Evolutionary conservation across 2,329 filamentous ascomycete species (phyloP).

Genomic region (Ascomycota sp.): DNA sequence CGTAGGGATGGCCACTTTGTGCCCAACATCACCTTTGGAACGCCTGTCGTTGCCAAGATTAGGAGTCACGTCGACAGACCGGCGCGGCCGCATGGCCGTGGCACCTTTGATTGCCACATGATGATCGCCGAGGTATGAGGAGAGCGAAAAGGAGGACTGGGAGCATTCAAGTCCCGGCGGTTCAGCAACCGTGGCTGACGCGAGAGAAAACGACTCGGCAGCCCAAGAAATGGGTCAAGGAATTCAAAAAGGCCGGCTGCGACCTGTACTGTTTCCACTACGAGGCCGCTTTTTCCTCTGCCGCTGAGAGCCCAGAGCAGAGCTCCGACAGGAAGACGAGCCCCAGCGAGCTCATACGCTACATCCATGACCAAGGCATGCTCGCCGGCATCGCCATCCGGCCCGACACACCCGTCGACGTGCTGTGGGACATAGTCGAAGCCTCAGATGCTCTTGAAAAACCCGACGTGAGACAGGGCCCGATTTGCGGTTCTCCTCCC

Average conservation of each 20-base stretch:
- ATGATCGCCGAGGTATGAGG: slow-evolving; percentile 99
- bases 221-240: slow-evolving; percentile 96
- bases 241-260: slow-evolving; percentile 84
- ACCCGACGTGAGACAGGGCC: slow-evolving; percentile 58
- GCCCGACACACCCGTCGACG: slow-evolving; percentile 74
- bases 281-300: slow-evolving; percentile 79
- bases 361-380: slow-evolving; percentile 77
- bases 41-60: slow-evolving; percentile 88
- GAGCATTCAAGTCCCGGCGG: too few relatives aligned
- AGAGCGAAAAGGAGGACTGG: too few relatives aligned
- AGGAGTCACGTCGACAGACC: slow-evolving; percentile 67
- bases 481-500: background rate
- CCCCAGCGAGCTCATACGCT: slow-evolving; percentile 68
- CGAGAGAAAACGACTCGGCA: too few relatives aligned
- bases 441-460: slow-evolving; percentile 49
- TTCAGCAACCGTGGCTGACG: too few relatives aligned
- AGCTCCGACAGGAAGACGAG: slow-evolving; percentile 52
- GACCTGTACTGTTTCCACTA: slow-evolving; percentile 99
- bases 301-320: slow-evolving; percentile 58
- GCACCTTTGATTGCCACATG: slow-evolving; percentile 99
- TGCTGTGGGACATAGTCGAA: slow-evolving; percentile 79
- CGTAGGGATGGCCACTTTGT: slow-evolving; percentile 99
- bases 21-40: slow-evolving; percentile 92
- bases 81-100: slow-evolving; percentile 47
- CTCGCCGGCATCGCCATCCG: slow-evolving; percentile 91